Base-by-base conservation (phyloP, 2,329 filamentous ascomycete species). In the Pleomassaria siparia region DNA sequence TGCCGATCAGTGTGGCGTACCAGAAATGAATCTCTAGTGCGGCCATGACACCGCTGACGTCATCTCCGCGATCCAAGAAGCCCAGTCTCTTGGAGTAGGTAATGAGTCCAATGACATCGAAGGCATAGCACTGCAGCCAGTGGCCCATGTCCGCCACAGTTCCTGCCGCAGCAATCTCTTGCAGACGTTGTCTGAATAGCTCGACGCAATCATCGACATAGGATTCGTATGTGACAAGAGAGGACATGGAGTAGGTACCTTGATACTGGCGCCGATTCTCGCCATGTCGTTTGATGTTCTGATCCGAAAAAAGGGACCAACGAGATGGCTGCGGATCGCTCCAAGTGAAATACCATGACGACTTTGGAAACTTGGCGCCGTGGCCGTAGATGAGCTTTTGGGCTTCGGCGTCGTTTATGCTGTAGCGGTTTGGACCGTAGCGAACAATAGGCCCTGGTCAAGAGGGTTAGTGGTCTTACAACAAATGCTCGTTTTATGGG, bases 91-190 rank as follows among this genome's bases (percentile, higher is more conserved):
- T 62, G 16, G 62, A 64, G 47, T 72, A 72, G 3, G 70, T 72
- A 12, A 74, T 56, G 43, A 68, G 64, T 15, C 72, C 72, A 22
- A 74, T 74, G 25, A 75, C 68, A 40, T 75, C 72, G 44, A 73
- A 74, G 10, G 71, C 71, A 48, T 72, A 74, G 15, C 72, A 65
- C 39, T 73, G 71, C 16, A 71, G 53, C 71, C 71, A 73, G 29
- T 66, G 63, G 11, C 60, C 69, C 47, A 74, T 59, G 49, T 74
- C 62, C 33, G 55, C 45, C 36, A 12, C 45, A 40, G 9, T 41
- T 16, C 47, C 54, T 7, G 44, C 37, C 20, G 61, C 53, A 2
- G 53, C 49, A 51, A 75, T 64, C 15, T 64, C 56, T 0, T 59
- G 43, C 21, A 73, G 51, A 15, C 53, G 47, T 24, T 52, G 36